Evolutionary conservation across 805 yeast genomes (phyloP).

Genomic region (Cyberlindnera galapagoensis): DNA sequence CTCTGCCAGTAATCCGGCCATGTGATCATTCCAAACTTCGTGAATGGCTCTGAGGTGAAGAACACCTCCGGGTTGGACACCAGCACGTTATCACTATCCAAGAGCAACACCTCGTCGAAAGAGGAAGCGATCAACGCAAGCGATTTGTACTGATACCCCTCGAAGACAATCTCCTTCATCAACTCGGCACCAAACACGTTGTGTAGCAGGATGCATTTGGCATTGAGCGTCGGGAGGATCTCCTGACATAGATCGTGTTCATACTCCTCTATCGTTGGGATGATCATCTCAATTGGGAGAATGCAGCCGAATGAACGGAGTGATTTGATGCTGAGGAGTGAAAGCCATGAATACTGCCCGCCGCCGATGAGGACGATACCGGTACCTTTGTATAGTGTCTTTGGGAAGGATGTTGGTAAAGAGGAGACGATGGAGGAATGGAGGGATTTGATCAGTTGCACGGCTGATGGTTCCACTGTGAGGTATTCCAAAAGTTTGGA

Average conservation of each 20-base stretch:
- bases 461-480: slow-evolving; percentile 29
- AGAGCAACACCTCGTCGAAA: slow-evolving; percentile 64
- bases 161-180: slow-evolving; percentile 41
- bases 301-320: slow-evolving; percentile 44
- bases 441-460: slow-evolving; percentile 30
- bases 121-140: slow-evolving; percentile 69
- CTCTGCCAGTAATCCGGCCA: slow-evolving; percentile 81
- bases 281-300: slow-evolving; percentile 66
- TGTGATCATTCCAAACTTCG: slow-evolving; percentile 44
- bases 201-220: slow-evolving; percentile 55
- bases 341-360: slow-evolving; percentile 48
- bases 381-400: slow-evolving; percentile 11
- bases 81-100: slow-evolving; percentile 71
- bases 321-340: slow-evolving; percentile 41
- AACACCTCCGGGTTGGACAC: slow-evolving; percentile 42
- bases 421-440: slow-evolving; percentile 38
- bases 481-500: slow-evolving; percentile 10
- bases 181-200: slow-evolving; percentile 56
- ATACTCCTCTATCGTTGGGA: slow-evolving; percentile 60
- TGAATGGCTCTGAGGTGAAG: slow-evolving; percentile 38
- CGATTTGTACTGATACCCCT: slow-evolving; percentile 65
- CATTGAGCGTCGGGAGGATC: slow-evolving; percentile 53
- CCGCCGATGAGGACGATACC: slow-evolving; percentile 38
- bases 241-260: slow-evolving; percentile 59
- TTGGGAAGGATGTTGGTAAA: slow-evolving; percentile 35